phyloP scores from a whole-genome alignment of 1,284 basidiomycete genomes.

The Trametes hirsuta region DNA sequence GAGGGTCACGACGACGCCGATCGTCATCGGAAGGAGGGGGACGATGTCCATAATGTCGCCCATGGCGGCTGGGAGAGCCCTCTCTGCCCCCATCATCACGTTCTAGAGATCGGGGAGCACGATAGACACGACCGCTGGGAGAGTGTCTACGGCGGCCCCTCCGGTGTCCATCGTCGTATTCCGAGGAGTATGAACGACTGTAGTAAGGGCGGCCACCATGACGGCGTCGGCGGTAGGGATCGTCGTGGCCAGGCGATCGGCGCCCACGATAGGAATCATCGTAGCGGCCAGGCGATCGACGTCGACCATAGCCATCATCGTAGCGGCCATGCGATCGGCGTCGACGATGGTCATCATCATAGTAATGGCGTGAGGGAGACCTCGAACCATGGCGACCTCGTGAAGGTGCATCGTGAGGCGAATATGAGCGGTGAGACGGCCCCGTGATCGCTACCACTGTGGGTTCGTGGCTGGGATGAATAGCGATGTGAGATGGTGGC shows the following conservation, averaged over 20 bases:
- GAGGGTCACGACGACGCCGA: too few species aligned
- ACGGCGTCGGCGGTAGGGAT: not conserved
- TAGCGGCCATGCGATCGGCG: not conserved
- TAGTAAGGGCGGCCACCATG: too few species aligned
- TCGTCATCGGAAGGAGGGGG: not conserved
- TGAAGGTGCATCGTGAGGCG: too few species aligned
- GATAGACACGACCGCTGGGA: not conserved
- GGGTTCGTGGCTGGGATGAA: too few species aligned
- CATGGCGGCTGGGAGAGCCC: not conserved
- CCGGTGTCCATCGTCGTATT: not conserved
- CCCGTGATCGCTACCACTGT: too few species aligned
- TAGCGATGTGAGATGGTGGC: too few species aligned
- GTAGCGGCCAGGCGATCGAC: too few species aligned
- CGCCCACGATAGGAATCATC: not conserved
- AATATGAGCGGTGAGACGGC: too few species aligned
- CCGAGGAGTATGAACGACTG: not conserved
- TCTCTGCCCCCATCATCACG: too few species aligned
- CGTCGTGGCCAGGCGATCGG: not conserved
- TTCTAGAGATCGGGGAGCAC: too few species aligned
- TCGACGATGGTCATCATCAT: not conserved
- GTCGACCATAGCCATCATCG: not conserved
- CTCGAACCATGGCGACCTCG: not conserved
- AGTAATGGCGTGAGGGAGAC: not conserved
- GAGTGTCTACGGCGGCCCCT: not conserved
- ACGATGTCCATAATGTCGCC: not conserved